Percentiles rank a stretch among this genome's conserved stretches.
Conservation (phyloP, 2,329 filamentous ascomycete species). For the Colletotrichum sansevieriae region DNA sequence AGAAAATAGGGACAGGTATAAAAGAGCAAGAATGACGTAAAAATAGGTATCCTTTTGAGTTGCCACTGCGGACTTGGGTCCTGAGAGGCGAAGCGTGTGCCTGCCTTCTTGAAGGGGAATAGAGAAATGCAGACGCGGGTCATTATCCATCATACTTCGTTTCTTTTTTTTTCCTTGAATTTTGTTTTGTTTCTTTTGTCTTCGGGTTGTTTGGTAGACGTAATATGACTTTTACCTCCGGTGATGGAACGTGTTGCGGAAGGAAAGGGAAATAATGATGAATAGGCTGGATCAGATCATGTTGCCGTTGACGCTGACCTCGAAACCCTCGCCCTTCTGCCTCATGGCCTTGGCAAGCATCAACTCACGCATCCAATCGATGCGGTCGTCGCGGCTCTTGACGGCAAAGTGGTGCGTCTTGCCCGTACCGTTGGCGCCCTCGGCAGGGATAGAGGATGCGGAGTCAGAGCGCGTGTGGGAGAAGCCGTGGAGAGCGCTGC, state of each 20-base stretch:
- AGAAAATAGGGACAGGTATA: constrained; percentile 43
- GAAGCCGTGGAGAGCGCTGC: constrained; percentile 58
- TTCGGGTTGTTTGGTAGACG: too few species aligned
- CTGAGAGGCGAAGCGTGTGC: constrained; percentile 14
- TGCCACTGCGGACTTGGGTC: not conserved
- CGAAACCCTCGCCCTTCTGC: constrained; percentile 86
- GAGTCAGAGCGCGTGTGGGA: constrained; percentile 42
- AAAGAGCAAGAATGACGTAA: constrained; percentile 33
- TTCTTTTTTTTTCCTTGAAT: constrained; percentile 1
- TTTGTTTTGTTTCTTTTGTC: not conserved
- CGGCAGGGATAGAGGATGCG: constrained; percentile 49
- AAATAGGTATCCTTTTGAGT: constrained; percentile 36
- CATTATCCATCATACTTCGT: constrained; percentile 12
- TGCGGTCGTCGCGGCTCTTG: constrained; percentile 86
- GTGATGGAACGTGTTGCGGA: constrained; percentile 37
- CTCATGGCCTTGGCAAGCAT: constrained; percentile 91
- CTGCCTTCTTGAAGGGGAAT: constrained; percentile 13
- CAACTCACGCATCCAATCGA: constrained; percentile 96
- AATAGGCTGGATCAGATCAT: constrained; percentile 74
- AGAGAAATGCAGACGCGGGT: constrained; percentile 13
- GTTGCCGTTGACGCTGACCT: constrained; percentile 85
- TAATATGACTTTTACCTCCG: constrained; percentile 12
- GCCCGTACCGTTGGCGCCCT: constrained; percentile 71
- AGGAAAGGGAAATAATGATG: constrained; percentile 10
- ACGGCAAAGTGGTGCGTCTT: constrained; percentile 97